These are phyloP conservation scores for Phaseolus lunatus DNA, from an alignment of 306 rosid genomes.

Conservation along the genomic window DNA sequence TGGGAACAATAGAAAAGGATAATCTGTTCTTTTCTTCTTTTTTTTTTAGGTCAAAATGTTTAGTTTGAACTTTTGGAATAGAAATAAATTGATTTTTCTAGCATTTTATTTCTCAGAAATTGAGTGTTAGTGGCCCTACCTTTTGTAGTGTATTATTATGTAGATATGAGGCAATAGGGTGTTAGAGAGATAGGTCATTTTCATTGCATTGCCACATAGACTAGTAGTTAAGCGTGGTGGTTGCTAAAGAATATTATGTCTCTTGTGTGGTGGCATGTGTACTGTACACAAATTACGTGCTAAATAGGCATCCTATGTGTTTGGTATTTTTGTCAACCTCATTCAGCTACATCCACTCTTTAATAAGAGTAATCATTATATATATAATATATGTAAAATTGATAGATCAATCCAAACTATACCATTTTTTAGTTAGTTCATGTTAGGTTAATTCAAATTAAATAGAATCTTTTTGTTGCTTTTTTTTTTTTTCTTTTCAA, in stretches of 20 bases:
- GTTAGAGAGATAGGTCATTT: conserved; percentile 27
- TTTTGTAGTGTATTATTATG: not conserved
- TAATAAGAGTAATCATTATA: not conserved
- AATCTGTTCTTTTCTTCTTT: no score
- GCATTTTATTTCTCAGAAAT: not conserved
- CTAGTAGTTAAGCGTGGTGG: conserved; percentile 55
- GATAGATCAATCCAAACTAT: no score
- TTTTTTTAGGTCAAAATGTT: conserved; percentile 41
- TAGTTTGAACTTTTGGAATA: conserved; percentile 22
- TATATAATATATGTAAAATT: no score
- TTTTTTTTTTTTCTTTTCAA: no score
- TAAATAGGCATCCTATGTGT: conserved; percentile 50
- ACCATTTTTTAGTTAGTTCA: no score
- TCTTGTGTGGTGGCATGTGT: conserved; percentile 50
- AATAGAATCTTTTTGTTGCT: no score
- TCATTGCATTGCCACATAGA: conserved; percentile 40
- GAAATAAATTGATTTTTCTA: not conserved
- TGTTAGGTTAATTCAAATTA: no score
- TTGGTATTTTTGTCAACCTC: conserved; percentile 22
- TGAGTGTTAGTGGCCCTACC: conserved; percentile 9
- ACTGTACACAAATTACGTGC: conserved; percentile 28
- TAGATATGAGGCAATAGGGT: not conserved
- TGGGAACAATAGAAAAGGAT: conserved; percentile 29
- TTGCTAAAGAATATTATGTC: conserved; percentile 57
- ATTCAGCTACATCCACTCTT: not conserved